phyloP scores from a whole-genome alignment of 1,139 yeast genomes.

The Zygosaccharomyces pseudobailii region DNA sequence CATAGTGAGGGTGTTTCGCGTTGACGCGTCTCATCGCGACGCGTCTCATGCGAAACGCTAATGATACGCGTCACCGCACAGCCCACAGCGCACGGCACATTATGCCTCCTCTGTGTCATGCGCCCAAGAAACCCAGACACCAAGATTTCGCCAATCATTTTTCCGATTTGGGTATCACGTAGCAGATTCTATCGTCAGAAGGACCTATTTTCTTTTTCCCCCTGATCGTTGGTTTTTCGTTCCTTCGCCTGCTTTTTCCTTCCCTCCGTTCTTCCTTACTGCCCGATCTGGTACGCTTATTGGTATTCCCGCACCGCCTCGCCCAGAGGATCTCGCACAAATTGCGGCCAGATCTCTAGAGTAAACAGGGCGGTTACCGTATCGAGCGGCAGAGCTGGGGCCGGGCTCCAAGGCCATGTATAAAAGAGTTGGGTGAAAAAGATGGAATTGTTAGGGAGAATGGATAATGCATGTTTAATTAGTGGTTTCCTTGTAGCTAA shows the following conservation, averaged over 20 bases:
- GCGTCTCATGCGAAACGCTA: background rate
- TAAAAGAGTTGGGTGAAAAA: constrained; percentile 1
- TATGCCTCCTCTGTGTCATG: background rate
- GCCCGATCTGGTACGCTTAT: constrained; percentile 2
- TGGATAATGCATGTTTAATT: background rate
- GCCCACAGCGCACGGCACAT: background rate
- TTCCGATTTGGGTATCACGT: constrained; percentile 2
- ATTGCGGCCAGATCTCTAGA: constrained; percentile 3
- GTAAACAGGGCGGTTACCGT: constrained; percentile 4
- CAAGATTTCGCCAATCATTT: background rate
- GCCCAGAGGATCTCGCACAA: background rate
- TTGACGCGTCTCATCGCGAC: background rate
- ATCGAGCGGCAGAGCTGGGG: constrained; percentile 2
- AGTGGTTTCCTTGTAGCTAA: background rate
- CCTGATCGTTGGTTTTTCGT: background rate
- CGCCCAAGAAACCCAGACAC: background rate
- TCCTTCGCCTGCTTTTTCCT: background rate
- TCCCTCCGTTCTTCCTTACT: background rate
- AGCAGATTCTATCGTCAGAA: background rate
- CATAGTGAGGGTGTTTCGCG: background rate
- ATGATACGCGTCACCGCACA: background rate
- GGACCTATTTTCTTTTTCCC: background rate
- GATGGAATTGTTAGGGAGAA: background rate
- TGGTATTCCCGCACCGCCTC: constrained; percentile 4
- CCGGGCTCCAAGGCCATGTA: background rate